phyloP scores from a whole-genome alignment of 2,329 filamentous ascomycete genomes.

The Neofusicoccum cordaticola region DNA sequence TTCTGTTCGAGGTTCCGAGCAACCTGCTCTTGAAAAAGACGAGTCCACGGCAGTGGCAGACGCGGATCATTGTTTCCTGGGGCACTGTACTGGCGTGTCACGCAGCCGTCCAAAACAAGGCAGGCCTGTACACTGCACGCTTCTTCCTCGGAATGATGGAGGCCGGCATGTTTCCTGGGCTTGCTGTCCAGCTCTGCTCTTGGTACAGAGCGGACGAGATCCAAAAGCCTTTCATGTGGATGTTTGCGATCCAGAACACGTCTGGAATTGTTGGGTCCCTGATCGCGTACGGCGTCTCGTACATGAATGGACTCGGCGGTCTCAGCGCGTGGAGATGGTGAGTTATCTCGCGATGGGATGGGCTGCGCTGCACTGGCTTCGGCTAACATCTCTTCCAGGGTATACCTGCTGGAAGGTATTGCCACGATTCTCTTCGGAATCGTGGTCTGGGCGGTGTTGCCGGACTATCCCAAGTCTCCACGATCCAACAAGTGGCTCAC shows the following conservation, averaged over 20 bases:
- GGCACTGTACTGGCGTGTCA: constrained; percentile 30
- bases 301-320: constrained; percentile 24
- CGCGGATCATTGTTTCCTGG: constrained; percentile 28
- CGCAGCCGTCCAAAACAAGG: constrained; percentile 27
- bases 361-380: not conserved
- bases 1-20: constrained; percentile 29
- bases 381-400: constrained; percentile 23
- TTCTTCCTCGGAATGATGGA: constrained; percentile 29
- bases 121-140: constrained; percentile 26
- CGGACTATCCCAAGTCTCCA: constrained; percentile 45
- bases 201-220: constrained; percentile 40
- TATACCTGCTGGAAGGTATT: constrained; percentile 47
- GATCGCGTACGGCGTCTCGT: constrained; percentile 24
- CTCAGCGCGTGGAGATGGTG: constrained; percentile 25
- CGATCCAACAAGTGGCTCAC: constrained; percentile 40
- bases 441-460: constrained; percentile 40
- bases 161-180: constrained; percentile 27
- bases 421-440: constrained; percentile 41
- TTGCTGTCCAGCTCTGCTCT: constrained; percentile 34
- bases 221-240: constrained; percentile 33
- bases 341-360: not conserved
- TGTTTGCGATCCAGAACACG: constrained; percentile 35
- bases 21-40: constrained; percentile 39
- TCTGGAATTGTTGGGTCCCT: constrained; percentile 34
- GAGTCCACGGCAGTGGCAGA: constrained; percentile 36